phyloP scores from a whole-genome alignment of 2,329 filamentous ascomycete species.

The Sclerotiophoma versabilis region DNA sequence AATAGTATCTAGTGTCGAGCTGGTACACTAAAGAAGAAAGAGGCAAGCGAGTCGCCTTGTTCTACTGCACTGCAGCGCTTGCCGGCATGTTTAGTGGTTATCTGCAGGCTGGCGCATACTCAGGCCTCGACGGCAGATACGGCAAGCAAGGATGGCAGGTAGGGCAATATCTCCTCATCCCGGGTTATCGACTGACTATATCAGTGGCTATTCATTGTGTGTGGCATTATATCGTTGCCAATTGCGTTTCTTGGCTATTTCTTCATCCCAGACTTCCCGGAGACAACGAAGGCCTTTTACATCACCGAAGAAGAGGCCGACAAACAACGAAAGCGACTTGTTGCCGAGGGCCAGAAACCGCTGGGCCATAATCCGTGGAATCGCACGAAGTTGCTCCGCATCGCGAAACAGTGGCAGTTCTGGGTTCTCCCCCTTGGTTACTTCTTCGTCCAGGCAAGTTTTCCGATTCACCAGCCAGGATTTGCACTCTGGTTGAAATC shows the following conservation, averaged over 20 bases:
- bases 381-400: constrained; percentile 53
- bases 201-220: constrained; percentile 42
- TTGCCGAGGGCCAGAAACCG: constrained; percentile 35
- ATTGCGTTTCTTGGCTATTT: constrained; percentile 54
- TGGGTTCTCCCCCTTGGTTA: constrained; percentile 58
- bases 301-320: constrained; percentile 35
- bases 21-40: constrained; percentile 53
- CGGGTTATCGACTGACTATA: not conserved
- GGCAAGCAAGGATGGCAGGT: constrained; percentile 36
- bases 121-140: constrained; percentile 36
- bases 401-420: constrained; percentile 56
- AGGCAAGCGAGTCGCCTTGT: constrained; percentile 42
- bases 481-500: constrained; percentile 56
- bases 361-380: constrained; percentile 50
- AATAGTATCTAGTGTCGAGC: constrained; percentile 46
- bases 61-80: constrained; percentile 42
- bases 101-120: constrained; percentile 44
- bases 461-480: constrained; percentile 26
- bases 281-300: constrained; percentile 48
- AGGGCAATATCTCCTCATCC: not conserved
- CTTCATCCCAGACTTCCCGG: constrained; percentile 37
- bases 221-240: constrained; percentile 51
- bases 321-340: constrained; percentile 30
- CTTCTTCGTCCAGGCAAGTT: constrained; percentile 48
- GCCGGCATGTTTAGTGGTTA: constrained; percentile 47